These are phyloP conservation scores for Pueraria montana DNA, from an alignment of 306 rosid species.

Conservation along the genomic window DNA sequence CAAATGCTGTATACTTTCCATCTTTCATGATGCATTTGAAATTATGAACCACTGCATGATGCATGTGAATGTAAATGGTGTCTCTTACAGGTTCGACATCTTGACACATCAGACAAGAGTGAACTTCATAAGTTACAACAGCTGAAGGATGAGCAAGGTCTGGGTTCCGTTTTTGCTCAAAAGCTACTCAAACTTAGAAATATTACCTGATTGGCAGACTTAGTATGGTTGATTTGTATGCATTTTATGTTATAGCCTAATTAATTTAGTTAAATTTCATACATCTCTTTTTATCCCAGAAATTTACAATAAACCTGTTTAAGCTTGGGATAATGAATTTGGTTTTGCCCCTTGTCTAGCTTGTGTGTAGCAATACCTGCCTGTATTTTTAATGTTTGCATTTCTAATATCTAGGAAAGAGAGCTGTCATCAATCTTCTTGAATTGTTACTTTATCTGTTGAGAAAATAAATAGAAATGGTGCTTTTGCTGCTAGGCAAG, in stretches of 20 bases:
- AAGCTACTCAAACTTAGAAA: neutral
- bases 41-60: conserved; percentile 23
- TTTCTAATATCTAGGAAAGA: neutral
- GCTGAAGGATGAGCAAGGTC: conserved; percentile 99
- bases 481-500: neutral
- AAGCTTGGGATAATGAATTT: conserved; percentile 7
- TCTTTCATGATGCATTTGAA: conserved; percentile 15
- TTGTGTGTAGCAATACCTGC: neutral
- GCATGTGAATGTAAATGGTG: conserved; percentile 40
- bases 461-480: neutral
- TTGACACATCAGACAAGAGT: conserved; percentile 98
- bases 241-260: conserved; percentile 3
- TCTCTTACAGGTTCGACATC: conserved; percentile 88
- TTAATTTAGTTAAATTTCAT: neutral
- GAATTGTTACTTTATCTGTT: conserved; percentile 1
- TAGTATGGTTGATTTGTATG: conserved; percentile 12
- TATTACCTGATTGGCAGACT: conserved; percentile 1
- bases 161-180: neutral
- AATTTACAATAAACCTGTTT: neutral
- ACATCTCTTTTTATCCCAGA: neutral
- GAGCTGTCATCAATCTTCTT: neutral
- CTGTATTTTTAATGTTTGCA: conserved; percentile 3
- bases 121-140: conserved; percentile 96
- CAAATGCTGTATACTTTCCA: neutral
- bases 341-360: neutral